These are phyloP conservation scores for Fragilariopsis cylindrus DNA, from an alignment of 108 stramenopile genomes.

Conservation along the genomic window DNA sequence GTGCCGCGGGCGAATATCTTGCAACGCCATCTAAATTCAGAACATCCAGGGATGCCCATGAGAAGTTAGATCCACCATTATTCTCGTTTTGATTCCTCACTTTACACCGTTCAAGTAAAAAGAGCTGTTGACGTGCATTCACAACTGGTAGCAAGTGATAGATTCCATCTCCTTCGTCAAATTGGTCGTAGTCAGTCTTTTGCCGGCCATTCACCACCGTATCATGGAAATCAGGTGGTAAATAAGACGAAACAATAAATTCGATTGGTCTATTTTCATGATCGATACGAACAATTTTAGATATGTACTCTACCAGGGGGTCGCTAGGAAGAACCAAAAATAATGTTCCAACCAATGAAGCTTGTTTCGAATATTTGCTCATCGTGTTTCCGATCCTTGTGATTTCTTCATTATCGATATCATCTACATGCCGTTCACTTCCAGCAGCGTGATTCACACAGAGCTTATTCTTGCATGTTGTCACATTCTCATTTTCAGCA, in stretches of 20 bases:
- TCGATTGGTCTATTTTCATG: slow-evolving; percentile 26
- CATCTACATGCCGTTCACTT: not conserved
- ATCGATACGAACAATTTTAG: slow-evolving; percentile 6
- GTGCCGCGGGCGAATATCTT: slow-evolving; percentile 21
- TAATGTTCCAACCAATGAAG: slow-evolving; percentile 47
- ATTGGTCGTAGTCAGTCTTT: slow-evolving; percentile 6
- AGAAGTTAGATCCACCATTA: not conserved
- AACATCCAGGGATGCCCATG: slow-evolving; percentile 32
- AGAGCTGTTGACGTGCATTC: slow-evolving; percentile 17
- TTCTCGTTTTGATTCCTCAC: slow-evolving; percentile 2
- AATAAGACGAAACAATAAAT: slow-evolving; percentile 44
- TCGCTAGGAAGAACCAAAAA: slow-evolving; percentile 43
- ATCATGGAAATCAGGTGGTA: slow-evolving; percentile 22
- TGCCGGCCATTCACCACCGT: slow-evolving; percentile 7
- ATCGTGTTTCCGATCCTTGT: slow-evolving; percentile 6
- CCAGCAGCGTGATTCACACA: not conserved
- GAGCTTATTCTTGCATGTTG: slow-evolving; percentile 12
- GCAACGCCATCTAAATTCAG: slow-evolving; percentile 31
- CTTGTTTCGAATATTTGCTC: slow-evolving; percentile 22
- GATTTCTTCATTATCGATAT: not conserved
- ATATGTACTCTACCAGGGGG: slow-evolving; percentile 26
- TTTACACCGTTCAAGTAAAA: slow-evolving; percentile 29
- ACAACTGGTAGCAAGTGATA: slow-evolving; percentile 42
- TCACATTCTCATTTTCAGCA: slow-evolving; percentile 4
- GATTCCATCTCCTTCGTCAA: slow-evolving; percentile 26